Evolutionary conservation across 2,329 filamentous ascomycete genomes (phyloP), one percentile per base, ranked within the genome.

Genomic region (Pyrenochaeta sp.): DNA sequence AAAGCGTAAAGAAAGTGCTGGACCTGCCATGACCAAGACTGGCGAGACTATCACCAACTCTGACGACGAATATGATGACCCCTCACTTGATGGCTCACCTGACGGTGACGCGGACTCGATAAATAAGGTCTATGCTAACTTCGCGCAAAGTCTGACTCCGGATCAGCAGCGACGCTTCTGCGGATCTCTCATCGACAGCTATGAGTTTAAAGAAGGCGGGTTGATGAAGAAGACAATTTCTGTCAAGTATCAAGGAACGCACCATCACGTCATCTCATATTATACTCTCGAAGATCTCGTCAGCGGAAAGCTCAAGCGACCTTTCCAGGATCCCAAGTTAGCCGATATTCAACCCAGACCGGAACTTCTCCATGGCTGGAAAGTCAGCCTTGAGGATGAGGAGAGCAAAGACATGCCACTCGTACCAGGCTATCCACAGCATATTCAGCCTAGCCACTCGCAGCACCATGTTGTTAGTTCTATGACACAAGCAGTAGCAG

Each of bases 201-300:
- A 97, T 69, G 87, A 88, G 32, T 97, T 97, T 84, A 95, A 95
- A 71, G 83, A 88, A 13, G 86, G 88, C 1, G 93, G 93, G 0
- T 79, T 97, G 40, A 86, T 97, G 62, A 97, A 97, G 84, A 97
- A 97, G 82, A 97, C 93, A 0, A 93, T 97, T 77, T 94, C 90
- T 67, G 87, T 97, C 39, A 88, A 85, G 2, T 88, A 90, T 50
- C 84, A 89, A 27, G 90, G 90, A 2, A 85, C 93, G 2, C 88
- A 88, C 2, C 93, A 96, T 71, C 93, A 96, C 70, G 80, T 97
- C 50, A 92, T 97, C 40, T 93, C 90, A 15, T 97, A 97, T 75
- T 97, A 97, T 80, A 91, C 82, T 43, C 84, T 94, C 10, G 87
- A 91, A 5, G 92, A 97, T 72, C 90, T 93, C n/a, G 83, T 76